Conservation (phyloP, 2,329 filamentous ascomycete species). For the Tolypocladium pustulatum region DNA sequence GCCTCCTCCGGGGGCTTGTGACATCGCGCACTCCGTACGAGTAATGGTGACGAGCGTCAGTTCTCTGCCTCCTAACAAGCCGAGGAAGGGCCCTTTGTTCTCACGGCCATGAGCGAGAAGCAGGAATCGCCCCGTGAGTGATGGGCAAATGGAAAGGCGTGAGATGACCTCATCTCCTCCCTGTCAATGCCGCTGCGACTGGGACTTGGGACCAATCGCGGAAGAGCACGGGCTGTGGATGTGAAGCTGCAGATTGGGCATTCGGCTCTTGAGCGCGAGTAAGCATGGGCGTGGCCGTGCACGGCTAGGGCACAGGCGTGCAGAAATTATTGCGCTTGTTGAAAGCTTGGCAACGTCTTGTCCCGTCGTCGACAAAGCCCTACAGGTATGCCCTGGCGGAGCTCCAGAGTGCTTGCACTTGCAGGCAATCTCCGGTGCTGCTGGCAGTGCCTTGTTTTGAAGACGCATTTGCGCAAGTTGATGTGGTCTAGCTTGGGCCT, state of each 20-base stretch:
- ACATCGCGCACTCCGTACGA: no score
- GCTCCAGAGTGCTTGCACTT: neutral
- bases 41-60: neutral
- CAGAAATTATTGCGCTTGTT: neutral
- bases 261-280: neutral
- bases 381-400: neutral
- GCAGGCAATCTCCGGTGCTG: neutral
- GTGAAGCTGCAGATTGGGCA: neutral
- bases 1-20: no score
- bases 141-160: neutral
- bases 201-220: neutral
- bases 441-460: neutral
- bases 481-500: neutral
- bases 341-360: neutral
- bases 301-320: neutral
- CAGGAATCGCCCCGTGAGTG: no score
- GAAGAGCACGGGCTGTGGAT: neutral
- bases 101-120: neutral
- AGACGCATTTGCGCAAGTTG: neutral
- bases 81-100: neutral
- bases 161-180: neutral
- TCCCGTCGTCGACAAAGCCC: neutral
- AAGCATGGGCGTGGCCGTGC: neutral
- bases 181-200: neutral
- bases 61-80: neutral